Conservation (phyloP, 257 asterid species). For the Plantago major region DNA sequence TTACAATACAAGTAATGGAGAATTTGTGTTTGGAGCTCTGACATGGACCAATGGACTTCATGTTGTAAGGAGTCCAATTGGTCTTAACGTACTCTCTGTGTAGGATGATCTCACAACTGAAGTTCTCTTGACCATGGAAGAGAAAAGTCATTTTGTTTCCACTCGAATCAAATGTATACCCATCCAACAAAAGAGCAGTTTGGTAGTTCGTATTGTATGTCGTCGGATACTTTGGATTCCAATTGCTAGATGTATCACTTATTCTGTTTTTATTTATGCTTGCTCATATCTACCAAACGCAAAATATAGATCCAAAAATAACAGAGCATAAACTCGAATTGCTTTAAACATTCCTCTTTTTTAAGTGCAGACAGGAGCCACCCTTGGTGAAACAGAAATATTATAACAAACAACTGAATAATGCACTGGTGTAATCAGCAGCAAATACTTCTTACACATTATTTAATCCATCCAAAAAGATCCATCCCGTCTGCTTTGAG, state of each 20-base stretch:
- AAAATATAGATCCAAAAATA: no score
- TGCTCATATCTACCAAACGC: no score
- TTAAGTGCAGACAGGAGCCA: no score
- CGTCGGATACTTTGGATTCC: not conserved
- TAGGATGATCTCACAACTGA: conserved; percentile 15
- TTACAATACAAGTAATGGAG: conserved; percentile 31
- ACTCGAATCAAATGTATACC: not conserved
- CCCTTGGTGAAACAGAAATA: no score
- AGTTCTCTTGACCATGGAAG: not conserved
- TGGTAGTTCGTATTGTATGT: not conserved
- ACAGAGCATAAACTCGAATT: no score
- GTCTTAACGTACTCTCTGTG: conserved; percentile 33
- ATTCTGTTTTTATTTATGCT: no score
- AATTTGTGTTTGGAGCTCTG: conserved; percentile 43
- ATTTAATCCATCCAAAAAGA: no score
- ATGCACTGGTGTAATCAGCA: no score
- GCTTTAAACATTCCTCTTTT: no score
- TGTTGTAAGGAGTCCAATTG: conserved; percentile 50
- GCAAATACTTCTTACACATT: no score
- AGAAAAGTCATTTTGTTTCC: not conserved
- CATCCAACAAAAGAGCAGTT: not conserved
- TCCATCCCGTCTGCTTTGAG: no score
- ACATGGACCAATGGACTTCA: conserved; percentile 51
- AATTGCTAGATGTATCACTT: not conserved
- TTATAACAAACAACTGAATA: no score